Base-by-base conservation (phyloP, 352 stramenopile genomes). In the Globisporangium splendens region DNA sequence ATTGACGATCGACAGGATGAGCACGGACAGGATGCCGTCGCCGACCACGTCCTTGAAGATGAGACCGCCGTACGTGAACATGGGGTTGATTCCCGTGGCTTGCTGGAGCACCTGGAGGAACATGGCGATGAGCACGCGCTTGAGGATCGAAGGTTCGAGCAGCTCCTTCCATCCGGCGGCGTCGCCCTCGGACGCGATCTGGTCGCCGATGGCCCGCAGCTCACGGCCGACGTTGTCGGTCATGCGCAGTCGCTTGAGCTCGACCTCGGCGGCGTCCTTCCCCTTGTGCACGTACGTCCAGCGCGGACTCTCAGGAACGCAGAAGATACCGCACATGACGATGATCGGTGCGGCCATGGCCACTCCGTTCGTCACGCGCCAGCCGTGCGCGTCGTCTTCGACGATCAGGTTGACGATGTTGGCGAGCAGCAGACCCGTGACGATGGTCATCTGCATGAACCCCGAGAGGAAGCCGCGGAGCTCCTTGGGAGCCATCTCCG, bases 401-500 rank as follows among this genome's bases (percentile, higher is more conserved):
- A 72, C 53, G 46, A 69, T 61, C 49, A 35, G 28, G 28, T 35
- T 35, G 28, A 35, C 28, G 28, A 10, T 35, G 5, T 35, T 35
- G 28, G 28, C 28, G 28, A 35, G 28, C 28, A 35, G 28, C 28
- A 35, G 28, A 8, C 28, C 28, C 28, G 28, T 35, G 14, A 66
- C 59, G 41, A 58, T 51, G 55, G 57, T 66, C 61, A 69, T 69
- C 56, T 72, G 65, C 65, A 69, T 72, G 46, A 69, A 67, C 12
- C 65, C 65, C 20, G 65, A 68, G 31, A 72, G 61, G 28, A 72
- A 67, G n/a, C 65, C 65, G 5, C 65, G 65, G 35, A 72, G 43
- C 47, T 74, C 66, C 54, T 74, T 74, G n/a, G 66, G 66, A 0
- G 66, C 63, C 64, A 71, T 69, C 52, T 74, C 66, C 8, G 66